A percentile compares a stretch with the other conserved stretches of the same genome.
Conservation (phyloP, 1,284 basidiomycete genomes). For the Ceratobasidium sp. region DNA sequence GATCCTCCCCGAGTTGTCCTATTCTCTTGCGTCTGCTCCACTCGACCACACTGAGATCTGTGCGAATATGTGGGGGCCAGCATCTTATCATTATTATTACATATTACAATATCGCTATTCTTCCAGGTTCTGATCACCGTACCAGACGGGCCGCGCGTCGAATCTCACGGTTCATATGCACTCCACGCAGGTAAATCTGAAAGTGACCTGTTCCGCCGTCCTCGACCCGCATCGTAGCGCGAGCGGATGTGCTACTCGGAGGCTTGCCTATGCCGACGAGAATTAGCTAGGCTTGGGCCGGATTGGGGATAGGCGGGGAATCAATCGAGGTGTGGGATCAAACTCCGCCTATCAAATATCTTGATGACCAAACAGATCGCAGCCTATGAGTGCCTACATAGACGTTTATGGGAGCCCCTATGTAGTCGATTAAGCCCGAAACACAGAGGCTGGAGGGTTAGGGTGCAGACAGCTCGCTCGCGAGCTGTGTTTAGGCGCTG, state of each 20-base stretch:
- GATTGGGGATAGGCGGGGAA: conserved; percentile 19
- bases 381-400: not conserved
- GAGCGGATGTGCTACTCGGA: not conserved
- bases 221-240: not conserved
- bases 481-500: not conserved
- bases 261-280: not conserved
- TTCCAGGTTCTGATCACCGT: conserved; percentile 11
- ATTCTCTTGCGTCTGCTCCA: conserved; percentile 17
- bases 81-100: conserved; percentile 16
- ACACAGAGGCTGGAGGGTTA: not conserved
- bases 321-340: conserved; percentile 23
- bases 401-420: not conserved
- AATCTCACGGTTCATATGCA: not conserved
- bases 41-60: not conserved
- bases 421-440: not conserved
- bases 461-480: not conserved
- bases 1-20: too few relatives aligned
- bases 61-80: not conserved
- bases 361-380: conserved; percentile 11
- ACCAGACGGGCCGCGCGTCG: not conserved
- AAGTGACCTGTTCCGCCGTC: not conserved
- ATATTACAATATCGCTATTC: conserved; percentile 9
- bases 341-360: conserved; percentile 24
- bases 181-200: not conserved
- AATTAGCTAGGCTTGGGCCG: conserved; percentile 7